Base-by-base conservation (phyloP, 2,329 filamentous ascomycete genomes). In the Aspergillus quadrilineatus region DNA sequence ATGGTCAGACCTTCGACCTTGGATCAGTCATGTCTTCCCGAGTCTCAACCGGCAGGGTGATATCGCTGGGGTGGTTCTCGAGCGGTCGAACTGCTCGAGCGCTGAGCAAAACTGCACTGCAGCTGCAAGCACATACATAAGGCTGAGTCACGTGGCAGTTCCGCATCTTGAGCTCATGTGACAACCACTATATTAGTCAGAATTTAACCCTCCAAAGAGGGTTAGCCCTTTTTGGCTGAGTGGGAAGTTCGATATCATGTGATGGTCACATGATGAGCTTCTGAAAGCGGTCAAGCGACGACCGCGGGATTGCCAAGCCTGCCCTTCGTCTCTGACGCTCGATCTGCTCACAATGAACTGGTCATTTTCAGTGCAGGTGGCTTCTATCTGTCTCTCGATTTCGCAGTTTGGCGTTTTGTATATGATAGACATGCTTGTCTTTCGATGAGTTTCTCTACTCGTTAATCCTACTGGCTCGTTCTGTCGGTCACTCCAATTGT, bases 141-240 rank as follows among this genome's bases (percentile, higher is more conserved):
- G 53, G 53, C 53, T 55, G 46, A 55, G 9, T 50, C 53, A 55
- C 46, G 29, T 55, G 53, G 39, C 17, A 9, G 14, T 22, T 8
- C 10, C 14, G 4, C 29, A 7, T 17, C 12, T 37, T 9, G 22
- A 10, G 22, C 32, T 28, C 52, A 55, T 22, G 45, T 55, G 46
- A 30, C n/a, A n/a, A n/a, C n/a, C n/a, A n/a, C n/a, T n/a, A n/a
- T n/a, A n/a, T n/a, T n/a, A n/a, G n/a, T n/a, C n/a, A n/a, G n/a
- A n/a, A n/a, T n/a, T n/a, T n/a, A n/a, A n/a, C n/a, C n/a, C n/a
- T n/a, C n/a, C n/a, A n/a, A n/a, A n/a, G n/a, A n/a, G n/a, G n/a
- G n/a, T n/a, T n/a, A n/a, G n/a, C n/a, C n/a, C n/a, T n/a, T n/a
- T n/a, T n/a, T n/a, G n/a, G n/a, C n/a, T n/a, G n/a, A n/a, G n/a